Evolutionary conservation across 345 rosid genomes (phyloP).

Genomic region (Lenwebbia sp.): DNA sequence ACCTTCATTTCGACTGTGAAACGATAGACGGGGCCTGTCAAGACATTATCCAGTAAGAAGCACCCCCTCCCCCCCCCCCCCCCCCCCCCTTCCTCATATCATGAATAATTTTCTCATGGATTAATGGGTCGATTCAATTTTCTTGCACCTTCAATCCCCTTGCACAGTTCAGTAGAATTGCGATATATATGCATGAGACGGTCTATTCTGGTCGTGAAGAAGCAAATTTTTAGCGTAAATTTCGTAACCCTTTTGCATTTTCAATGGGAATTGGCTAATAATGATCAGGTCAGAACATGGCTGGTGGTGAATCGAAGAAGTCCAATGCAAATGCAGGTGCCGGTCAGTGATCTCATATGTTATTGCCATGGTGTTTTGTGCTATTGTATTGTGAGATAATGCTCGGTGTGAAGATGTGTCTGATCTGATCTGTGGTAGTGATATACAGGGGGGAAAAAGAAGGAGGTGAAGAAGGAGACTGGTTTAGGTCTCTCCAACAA

Average conservation of each 20-base stretch:
- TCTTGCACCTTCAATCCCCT: not conserved
- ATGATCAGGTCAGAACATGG: not conserved
- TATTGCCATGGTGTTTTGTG: not conserved
- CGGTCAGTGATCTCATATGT: not conserved
- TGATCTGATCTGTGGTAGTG: not conserved
- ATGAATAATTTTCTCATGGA: not conserved
- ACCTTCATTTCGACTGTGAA: not conserved
- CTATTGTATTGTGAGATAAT: not conserved
- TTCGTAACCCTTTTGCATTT: not conserved
- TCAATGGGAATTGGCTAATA: not conserved
- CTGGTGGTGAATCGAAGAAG: conserved; percentile 22
- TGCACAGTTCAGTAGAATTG: not conserved
- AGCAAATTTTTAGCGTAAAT: not conserved
- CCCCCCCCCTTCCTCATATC: not conserved
- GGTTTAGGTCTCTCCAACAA: conserved; percentile 69
- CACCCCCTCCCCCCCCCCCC: not conserved
- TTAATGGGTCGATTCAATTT: not conserved
- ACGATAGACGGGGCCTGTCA: not conserved
- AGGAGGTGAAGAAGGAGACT: conserved; percentile 95
- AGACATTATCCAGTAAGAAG: not conserved
- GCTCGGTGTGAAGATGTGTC: not conserved
- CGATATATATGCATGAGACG: not conserved
- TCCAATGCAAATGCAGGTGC: conserved; percentile 4
- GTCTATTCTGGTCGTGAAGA: not conserved
- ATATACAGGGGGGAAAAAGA: conserved; percentile 55